phyloP scores from a whole-genome alignment of 2,329 filamentous ascomycete genomes.

The Aspergillus phoenicis region DNA sequence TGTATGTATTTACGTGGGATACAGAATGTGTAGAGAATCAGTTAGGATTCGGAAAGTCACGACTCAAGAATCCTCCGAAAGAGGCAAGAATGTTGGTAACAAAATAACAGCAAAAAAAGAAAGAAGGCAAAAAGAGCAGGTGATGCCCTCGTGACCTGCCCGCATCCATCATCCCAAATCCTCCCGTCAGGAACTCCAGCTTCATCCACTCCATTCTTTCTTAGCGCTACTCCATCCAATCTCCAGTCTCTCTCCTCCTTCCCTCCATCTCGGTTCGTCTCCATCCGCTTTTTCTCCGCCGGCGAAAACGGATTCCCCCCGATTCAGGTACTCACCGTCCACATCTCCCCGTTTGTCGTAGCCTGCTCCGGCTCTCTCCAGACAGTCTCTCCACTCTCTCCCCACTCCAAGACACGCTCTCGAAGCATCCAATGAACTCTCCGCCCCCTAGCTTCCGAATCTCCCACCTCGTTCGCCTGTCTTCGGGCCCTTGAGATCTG shows the following conservation, averaged over 20 bases:
- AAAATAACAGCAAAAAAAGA: neutral
- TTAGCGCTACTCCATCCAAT: no score
- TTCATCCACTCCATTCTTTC: neutral
- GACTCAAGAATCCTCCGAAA: no score
- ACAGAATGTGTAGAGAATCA: neutral
- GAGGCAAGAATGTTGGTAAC: neutral
- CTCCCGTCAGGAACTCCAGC: neutral
- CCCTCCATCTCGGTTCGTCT: neutral
- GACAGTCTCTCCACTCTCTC: conserved; percentile 14
- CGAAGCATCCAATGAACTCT: conserved; percentile 28
- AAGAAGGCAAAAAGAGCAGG: neutral
- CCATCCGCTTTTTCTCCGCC: neutral
- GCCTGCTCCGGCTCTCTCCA: neutral
- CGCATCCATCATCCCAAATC: neutral
- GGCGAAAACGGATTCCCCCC: neutral
- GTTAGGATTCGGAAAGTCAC: no score
- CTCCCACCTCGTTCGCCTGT: conserved; percentile 24
- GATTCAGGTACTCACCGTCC: conserved; percentile 1
- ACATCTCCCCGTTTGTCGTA: neutral
- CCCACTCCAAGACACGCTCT: conserved; percentile 27
- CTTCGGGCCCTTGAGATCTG: conserved; percentile 30
- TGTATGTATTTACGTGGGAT: no score
- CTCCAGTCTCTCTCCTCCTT: neutral
- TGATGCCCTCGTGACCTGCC: neutral
- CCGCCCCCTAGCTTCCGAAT: conserved; percentile 26